Conservation (phyloP, 2,329 filamentous ascomycete genomes). For the Arthroderma sp. region DNA sequence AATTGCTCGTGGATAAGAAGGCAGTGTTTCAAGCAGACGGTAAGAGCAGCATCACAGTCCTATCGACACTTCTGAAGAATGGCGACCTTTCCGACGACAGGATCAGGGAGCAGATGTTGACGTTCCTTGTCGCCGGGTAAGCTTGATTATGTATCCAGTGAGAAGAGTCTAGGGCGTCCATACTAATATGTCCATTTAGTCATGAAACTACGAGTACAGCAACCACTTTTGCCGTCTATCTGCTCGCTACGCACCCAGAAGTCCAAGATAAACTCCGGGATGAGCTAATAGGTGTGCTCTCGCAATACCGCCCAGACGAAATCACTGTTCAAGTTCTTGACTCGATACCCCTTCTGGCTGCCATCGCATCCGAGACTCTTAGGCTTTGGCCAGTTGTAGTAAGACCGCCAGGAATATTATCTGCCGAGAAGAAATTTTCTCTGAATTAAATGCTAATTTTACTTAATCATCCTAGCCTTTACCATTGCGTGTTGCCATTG, state of each 20-base stretch:
- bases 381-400: neutral
- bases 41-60: conserved; percentile 16
- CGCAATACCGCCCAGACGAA: conserved; percentile 16
- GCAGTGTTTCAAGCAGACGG: conserved; percentile 12
- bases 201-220: conserved; percentile 47
- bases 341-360: conserved; percentile 20
- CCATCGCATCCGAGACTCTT: neutral
- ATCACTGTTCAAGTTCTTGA: conserved; percentile 42
- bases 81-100: conserved; percentile 30
- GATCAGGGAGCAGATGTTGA: conserved; percentile 34
- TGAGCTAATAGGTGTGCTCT: conserved; percentile 41
- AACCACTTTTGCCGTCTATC: conserved; percentile 44
- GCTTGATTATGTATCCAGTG: conserved; percentile 15
- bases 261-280: conserved; percentile 39
- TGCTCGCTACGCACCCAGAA: conserved; percentile 40
- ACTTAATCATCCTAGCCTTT: neutral
- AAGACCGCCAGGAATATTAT: neutral
- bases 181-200: conserved; percentile 20
- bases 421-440: no score
- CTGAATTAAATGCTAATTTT: no score
- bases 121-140: conserved; percentile 29
- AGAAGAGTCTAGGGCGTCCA: neutral
- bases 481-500: neutral
- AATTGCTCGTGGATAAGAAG: conserved; percentile 27
- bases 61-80: conserved; percentile 29